These are phyloP conservation scores for Vanderwaltozyma yarrowii DNA, from an alignment of 805 yeast genomes.

Conservation along the genomic window DNA sequence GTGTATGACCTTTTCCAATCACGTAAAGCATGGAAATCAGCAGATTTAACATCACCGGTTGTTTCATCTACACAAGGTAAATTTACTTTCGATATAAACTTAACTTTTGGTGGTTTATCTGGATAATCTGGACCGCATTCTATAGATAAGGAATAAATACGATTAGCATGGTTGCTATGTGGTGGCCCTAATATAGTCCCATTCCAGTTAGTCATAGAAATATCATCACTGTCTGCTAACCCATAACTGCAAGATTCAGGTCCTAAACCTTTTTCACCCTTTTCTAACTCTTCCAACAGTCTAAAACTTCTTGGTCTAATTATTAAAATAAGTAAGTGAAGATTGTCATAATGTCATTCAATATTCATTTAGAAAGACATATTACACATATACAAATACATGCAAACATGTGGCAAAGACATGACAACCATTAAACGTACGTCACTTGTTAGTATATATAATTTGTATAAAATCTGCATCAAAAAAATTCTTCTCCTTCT, in stretches of 20 bases:
- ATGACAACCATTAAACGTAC: too few relatives aligned
- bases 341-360: too few relatives aligned
- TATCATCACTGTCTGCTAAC: slow-evolving; percentile 79
- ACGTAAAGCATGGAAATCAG: slow-evolving; percentile 55
- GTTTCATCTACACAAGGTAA: slow-evolving; percentile 76
- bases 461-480: too few relatives aligned
- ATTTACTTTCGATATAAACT: slow-evolving; percentile 74
- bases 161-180: slow-evolving; percentile 77
- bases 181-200: slow-evolving; percentile 98
- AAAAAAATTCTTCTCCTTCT: too few relatives aligned
- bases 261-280: slow-evolving; percentile 95
- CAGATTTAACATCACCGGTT: slow-evolving; percentile 45
- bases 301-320: slow-evolving; percentile 80
- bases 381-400: too few relatives aligned
- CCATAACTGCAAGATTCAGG: slow-evolving; percentile 97
- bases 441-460: too few relatives aligned
- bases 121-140: slow-evolving; percentile 83
- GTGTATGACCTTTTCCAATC: slow-evolving; percentile 87
- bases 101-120: slow-evolving; percentile 75
- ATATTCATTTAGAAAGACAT: too few relatives aligned
- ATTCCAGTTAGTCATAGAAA: slow-evolving; percentile 91
- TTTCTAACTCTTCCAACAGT: slow-evolving; percentile 89
- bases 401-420: too few relatives aligned
- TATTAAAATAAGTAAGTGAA: too few relatives aligned
- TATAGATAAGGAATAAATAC: slow-evolving; percentile 77